Base-by-base conservation (phyloP, 164 flowering plant species). In the Berberis thunbergii region DNA sequence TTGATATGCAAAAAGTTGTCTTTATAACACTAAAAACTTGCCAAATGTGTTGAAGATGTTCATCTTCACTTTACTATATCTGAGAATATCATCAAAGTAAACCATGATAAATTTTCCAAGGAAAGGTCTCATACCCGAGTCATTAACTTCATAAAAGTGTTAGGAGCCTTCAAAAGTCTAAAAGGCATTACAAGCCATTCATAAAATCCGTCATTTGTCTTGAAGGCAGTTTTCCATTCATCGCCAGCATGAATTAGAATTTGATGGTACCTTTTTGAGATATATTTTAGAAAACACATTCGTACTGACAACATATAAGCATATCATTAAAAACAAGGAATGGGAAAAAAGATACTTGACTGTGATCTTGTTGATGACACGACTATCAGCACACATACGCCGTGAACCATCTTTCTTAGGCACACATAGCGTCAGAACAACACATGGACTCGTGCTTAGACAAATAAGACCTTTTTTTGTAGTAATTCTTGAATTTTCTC, bases 121-220 rank as follows among this genome's bases (percentile, higher is more conserved):
- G 41, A 57, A 60, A 43, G 62, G 62, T 43, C 26, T 39, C 2
- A 60, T 5, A 60, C 40, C 8, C 11, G 4, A 60, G 3, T 60
- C 62, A 60, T 60, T 3, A 60, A 43, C 62, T 26, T 11, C 62
- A 43, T 60, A 38, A 60, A 43, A n/a, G 62, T 44, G 62, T 8
- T 43, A 4, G 38, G 49, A 0, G 62, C 62, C 43, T 60, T 43
- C 8, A 49, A 60, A 6, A 60, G 40, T 8, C 62, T 49, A 45
- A 60, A 60, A 1, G 49, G 38, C 62, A 60, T 60, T 5, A 60
- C 48, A 2, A 60, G 62, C 26, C 62, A 60, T 12, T 60, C 49
- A 13, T 42, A 60, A 8, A 13, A 2, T 7, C 62, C 49, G 4
- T 60, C 49, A 1, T 60, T 60, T 4, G 42, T 56, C 43, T 13